These are phyloP conservation scores for Candida tammaniensis DNA, from an alignment of 805 yeast genomes.

Conservation along the genomic window DNA sequence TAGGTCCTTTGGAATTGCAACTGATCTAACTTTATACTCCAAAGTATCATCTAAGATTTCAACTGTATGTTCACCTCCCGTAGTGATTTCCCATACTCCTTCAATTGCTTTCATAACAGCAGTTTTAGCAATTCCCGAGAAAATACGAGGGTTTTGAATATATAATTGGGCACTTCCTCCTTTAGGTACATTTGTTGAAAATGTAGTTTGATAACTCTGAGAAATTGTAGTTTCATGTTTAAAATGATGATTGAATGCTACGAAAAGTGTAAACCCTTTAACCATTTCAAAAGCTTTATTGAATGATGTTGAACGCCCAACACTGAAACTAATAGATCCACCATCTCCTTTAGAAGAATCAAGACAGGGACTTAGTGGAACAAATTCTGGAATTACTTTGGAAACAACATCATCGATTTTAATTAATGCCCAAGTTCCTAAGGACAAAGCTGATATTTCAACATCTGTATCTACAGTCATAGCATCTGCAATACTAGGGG, in stretches of 20 bases:
- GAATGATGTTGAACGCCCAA: slow-evolving; percentile 6
- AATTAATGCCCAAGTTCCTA: slow-evolving; percentile 7
- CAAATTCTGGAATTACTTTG: slow-evolving; percentile 7
- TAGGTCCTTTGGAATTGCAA: not conserved
- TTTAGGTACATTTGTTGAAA: slow-evolving; percentile 8
- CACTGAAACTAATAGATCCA: slow-evolving; percentile 13
- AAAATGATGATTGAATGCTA: not conserved
- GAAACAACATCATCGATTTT: slow-evolving; percentile 7
- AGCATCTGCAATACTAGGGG: slow-evolving; percentile 4
- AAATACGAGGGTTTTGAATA: slow-evolving; percentile 8
- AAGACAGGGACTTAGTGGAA: slow-evolving; percentile 17
- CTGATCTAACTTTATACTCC: slow-evolving; percentile 1
- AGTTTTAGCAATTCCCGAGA: slow-evolving; percentile 4
- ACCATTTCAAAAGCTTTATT: slow-evolving; percentile 2
- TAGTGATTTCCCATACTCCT: slow-evolving; percentile 2
- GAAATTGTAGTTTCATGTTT: slow-evolving; percentile 1
- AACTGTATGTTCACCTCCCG: not conserved
- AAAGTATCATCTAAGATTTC: slow-evolving; percentile 6
- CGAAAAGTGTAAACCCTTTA: not conserved
- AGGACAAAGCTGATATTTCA: not conserved
- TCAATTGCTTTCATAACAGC: not conserved
- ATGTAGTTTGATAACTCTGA: slow-evolving; percentile 5
- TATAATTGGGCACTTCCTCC: slow-evolving; percentile 13
- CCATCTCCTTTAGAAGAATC: slow-evolving; percentile 14
- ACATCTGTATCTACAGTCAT: not conserved